A percentile compares a stretch with the other conserved stretches of the same genome.
phyloP scores from a whole-genome alignment of 768 basidiomycete genomes.

The Amanita thiersii region DNA sequence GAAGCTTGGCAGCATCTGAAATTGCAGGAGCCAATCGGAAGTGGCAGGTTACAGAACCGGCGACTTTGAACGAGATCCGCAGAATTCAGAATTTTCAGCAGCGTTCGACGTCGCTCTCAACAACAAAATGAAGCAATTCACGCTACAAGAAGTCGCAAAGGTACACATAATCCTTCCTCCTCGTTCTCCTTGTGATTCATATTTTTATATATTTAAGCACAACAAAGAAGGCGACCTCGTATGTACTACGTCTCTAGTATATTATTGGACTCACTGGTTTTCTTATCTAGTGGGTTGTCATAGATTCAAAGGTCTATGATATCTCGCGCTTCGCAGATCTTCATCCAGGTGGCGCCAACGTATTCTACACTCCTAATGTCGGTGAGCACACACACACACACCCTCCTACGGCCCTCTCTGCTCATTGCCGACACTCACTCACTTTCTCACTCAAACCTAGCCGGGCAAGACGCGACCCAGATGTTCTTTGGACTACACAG shows the following conservation, averaged over 20 bases:
- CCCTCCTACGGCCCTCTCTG: conserved; percentile 8
- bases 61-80: too few species aligned
- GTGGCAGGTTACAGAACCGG: too few species aligned
- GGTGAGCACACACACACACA: conserved; percentile 33
- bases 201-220: conserved; percentile 49
- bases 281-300: conserved; percentile 62
- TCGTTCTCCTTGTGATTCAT: conserved; percentile 1
- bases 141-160: conserved; percentile 58
- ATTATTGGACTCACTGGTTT: neutral
- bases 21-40: too few species aligned
- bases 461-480: conserved; percentile 73
- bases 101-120: too few species aligned
- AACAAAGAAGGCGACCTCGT: conserved; percentile 81
- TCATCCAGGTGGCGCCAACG: conserved; percentile 79
- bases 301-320: conserved; percentile 79
- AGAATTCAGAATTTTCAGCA: too few species aligned
- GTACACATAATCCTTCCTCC: conserved; percentile 25
- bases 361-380: conserved; percentile 57
- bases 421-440: neutral
- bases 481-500: conserved; percentile 84
- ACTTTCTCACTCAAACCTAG: conserved; percentile 21
- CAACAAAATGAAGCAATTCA: conserved; percentile 28
- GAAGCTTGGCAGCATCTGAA: too few species aligned
- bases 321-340: conserved; percentile 73
- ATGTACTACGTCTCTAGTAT: conserved; percentile 16